Evolutionary conservation across 2,329 filamentous ascomycete genomes (phyloP), one percentile per base, ranked within the genome.

Genomic region (Helminthosporium solani): DNA sequence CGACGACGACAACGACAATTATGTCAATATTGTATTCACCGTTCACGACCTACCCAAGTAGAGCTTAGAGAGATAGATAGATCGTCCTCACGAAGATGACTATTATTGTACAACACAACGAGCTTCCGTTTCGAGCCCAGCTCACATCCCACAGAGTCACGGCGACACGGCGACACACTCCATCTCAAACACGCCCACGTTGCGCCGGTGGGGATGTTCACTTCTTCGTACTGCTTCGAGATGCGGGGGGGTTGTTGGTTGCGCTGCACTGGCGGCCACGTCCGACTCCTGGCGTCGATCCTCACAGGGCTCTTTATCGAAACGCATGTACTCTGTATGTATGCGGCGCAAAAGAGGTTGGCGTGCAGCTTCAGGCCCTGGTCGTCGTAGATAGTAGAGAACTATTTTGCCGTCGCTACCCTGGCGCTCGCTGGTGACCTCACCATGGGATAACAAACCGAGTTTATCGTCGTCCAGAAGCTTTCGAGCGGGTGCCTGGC

Each of bases 251-350:
- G 27, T n/a, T 27, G 35, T 18, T 14, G 31, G 33, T 23, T 58
- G 47, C 23, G 52, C 56, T 52, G 53, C 51, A 25, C 18, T 46
- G 47, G 43, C 40, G 28, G 42, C 25, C 21, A 33, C 9, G 35
- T 39, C 14, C 40, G 49, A 33, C 40, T 14, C 15, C 36, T 38
- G 33, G 23, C 23, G 42, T 33, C 14, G 27, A 40, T 42, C 45
- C 46, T 38, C 23, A 37, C 27, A 46, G 54, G 58, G 62, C 40
- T 44, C 31, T 46, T 50, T 65, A 65, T 65, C 56, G 61, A 62
- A 64, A 60, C 41, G 49, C 56, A 45, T 45, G 42, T 38, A 45
- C 14, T 50, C 49, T n/a, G 62, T 52, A 47, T 56, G 42, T 38
- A 45, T 31, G 52, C 49, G 20, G 34, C 39, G 21, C 31, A 39